Conservation (phyloP, 179 eudicot species). For the Silene vulgaris region DNA sequence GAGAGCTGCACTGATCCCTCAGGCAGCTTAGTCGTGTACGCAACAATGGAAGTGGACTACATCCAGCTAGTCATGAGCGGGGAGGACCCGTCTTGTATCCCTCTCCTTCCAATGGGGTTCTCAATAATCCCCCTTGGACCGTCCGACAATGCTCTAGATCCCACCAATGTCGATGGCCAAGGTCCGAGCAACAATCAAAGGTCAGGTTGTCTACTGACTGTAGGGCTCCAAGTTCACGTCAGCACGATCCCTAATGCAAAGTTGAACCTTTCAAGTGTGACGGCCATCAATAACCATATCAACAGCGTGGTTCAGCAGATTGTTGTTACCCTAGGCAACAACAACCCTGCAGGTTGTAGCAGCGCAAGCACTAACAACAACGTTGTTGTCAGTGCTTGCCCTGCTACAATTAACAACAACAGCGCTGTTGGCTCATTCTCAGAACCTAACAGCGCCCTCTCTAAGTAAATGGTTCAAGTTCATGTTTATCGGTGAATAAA, state of each 20-base stretch:
- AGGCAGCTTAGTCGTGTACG: constrained; percentile 80
- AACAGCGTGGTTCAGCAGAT: constrained; percentile 67
- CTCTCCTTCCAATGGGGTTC: constrained; percentile 81
- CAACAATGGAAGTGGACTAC: constrained; percentile 76
- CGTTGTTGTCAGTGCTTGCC: constrained; percentile 19
- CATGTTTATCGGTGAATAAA: constrained; percentile 22
- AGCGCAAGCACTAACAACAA: constrained; percentile 24
- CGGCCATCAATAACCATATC: constrained; percentile 71
- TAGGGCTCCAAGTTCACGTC: constrained; percentile 73
- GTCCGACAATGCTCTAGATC: constrained; percentile 7
- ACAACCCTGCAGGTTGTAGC: constrained; percentile 9
- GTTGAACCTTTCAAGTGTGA: constrained; percentile 71
- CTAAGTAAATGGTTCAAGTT: background rate
- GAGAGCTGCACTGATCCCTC: constrained; percentile 93
- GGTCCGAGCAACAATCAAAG: background rate
- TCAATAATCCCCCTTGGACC: constrained; percentile 48
- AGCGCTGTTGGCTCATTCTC: constrained; percentile 18
- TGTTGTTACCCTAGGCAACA: constrained; percentile 40
- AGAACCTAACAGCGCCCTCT: constrained; percentile 14
- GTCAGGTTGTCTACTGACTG: constrained; percentile 67
- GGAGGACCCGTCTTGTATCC: constrained; percentile 72
- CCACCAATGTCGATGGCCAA: constrained; percentile 7
- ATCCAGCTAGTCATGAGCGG: constrained; percentile 81
- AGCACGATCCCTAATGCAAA: constrained; percentile 75
- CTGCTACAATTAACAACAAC: constrained; percentile 16